Conservation (phyloP, 2,329 filamentous ascomycete genomes). For the Aspergillus tamarii region DNA sequence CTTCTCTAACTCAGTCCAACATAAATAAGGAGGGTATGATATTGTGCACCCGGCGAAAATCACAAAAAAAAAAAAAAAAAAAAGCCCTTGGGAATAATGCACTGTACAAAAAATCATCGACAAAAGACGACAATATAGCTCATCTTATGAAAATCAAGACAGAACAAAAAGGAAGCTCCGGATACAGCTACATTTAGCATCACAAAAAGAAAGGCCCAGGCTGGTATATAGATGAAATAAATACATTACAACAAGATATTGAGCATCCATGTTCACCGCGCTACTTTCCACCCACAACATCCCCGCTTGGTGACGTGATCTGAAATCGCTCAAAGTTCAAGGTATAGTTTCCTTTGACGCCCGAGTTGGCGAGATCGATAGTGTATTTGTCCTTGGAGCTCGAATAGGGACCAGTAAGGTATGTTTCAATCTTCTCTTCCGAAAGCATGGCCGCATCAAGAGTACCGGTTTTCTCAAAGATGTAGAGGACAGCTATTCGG, state of each 20-base stretch:
- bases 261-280: background rate
- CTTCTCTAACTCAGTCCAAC: background rate
- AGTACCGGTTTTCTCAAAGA: constrained; percentile 39
- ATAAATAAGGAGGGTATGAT: background rate
- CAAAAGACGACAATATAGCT: background rate
- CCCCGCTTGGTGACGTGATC: constrained; percentile 30
- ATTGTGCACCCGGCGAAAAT: background rate
- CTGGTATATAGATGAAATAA: background rate
- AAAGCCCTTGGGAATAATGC: constrained; percentile 1
- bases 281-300: constrained; percentile 28
- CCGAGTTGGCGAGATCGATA: constrained; percentile 25
- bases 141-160: background rate
- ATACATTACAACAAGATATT: background rate
- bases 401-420: constrained; percentile 31
- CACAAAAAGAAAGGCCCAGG: background rate
- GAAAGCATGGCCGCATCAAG: constrained; percentile 34
- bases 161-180: background rate
- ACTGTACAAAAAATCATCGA: background rate
- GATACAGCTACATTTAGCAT: background rate
- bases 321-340: constrained; percentile 41
- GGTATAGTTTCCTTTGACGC: constrained; percentile 32
- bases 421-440: constrained; percentile 34
- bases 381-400: constrained; percentile 24
- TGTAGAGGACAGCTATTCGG: constrained; percentile 46
- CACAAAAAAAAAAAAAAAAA: too few species aligned